A percentile compares a stretch with the other conserved stretches of the same genome.
Evolutionary conservation across 768 basidiomycete genomes (phyloP).

Genomic region (Crassisporium funariophilum): DNA sequence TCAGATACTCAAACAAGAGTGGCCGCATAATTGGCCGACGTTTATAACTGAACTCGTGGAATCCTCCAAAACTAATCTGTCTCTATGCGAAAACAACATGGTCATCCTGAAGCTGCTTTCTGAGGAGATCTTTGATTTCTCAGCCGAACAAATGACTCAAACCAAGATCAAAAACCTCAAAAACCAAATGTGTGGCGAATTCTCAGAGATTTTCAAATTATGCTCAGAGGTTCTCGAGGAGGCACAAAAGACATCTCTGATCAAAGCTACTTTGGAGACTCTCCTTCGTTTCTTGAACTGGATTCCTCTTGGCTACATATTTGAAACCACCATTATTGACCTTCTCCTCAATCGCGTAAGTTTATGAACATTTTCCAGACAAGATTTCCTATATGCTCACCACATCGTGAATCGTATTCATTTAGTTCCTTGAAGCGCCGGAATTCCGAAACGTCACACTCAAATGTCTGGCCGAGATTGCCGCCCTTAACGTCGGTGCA

Average conservation of each 20-base stretch:
- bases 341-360: slow-evolving; percentile 86
- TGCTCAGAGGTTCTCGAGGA: slow-evolving; percentile 97
- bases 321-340: slow-evolving; percentile 97
- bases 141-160: slow-evolving; percentile 98
- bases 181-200: slow-evolving; percentile 97
- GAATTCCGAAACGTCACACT: slow-evolving; percentile 98
- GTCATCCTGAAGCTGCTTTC: slow-evolving; percentile 95
- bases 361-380: slow-evolving; percentile 17
- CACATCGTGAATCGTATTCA: slow-evolving; percentile 11
- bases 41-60: slow-evolving; percentile 97
- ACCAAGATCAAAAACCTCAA: slow-evolving; percentile 97
- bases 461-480: slow-evolving; percentile 96
- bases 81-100: slow-evolving; percentile 99
- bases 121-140: slow-evolving; percentile 98
- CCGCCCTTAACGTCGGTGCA: slow-evolving; percentile 88
- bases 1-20: slow-evolving; percentile 98
- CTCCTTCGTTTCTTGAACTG: slow-evolving; percentile 95
- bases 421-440: slow-evolving; percentile 91
- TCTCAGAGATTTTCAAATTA: slow-evolving; percentile 96
- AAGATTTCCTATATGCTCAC: not conserved
- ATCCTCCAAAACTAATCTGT: slow-evolving; percentile 94
- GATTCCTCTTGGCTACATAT: slow-evolving; percentile 99
- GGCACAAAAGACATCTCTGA: slow-evolving; percentile 93
- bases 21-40: slow-evolving; percentile 99
- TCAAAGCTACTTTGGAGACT: slow-evolving; percentile 94